Evolutionary conservation across 2,329 filamentous ascomycete species (phyloP).

Genomic region (Arthroderma uncinatum): DNA sequence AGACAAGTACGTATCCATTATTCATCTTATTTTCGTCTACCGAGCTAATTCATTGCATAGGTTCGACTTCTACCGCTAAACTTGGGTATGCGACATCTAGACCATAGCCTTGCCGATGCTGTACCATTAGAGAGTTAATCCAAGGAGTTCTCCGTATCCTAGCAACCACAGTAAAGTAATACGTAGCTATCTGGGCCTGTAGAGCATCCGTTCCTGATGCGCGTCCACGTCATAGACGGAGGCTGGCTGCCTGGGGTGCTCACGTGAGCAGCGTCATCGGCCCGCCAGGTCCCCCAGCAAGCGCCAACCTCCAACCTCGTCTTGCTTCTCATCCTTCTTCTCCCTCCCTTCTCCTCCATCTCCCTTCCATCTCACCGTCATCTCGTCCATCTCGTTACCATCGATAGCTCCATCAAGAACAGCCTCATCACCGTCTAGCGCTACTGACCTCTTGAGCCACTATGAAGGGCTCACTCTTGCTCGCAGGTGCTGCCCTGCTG

Average conservation of each 20-base stretch:
- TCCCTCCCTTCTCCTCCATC: not conserved
- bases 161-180: not conserved
- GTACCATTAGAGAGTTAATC: conserved; percentile 2
- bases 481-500: conserved; percentile 68
- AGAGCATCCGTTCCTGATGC: not conserved
- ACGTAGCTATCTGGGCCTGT: no score
- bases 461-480: conserved; percentile 80
- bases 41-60: conserved; percentile 46
- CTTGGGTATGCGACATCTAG: conserved; percentile 7
- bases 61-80: conserved; percentile 79
- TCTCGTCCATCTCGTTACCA: not conserved
- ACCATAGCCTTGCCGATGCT: not conserved
- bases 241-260: not conserved
- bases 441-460: conserved; percentile 10
- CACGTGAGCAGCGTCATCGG: conserved; percentile 1
- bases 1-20: conserved; percentile 40
- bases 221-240: not conserved
- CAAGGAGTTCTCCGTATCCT: not conserved
- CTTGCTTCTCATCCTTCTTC: not conserved
- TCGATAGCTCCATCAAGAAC: not conserved
- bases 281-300: not conserved
- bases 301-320: not conserved
- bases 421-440: not conserved
- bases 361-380: not conserved
- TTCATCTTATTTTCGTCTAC: not conserved